Evolutionary conservation across 2,329 filamentous ascomycete species (phyloP), one percentile per base, ranked within the genome.

Genomic region (Hypoxylon sp.): DNA sequence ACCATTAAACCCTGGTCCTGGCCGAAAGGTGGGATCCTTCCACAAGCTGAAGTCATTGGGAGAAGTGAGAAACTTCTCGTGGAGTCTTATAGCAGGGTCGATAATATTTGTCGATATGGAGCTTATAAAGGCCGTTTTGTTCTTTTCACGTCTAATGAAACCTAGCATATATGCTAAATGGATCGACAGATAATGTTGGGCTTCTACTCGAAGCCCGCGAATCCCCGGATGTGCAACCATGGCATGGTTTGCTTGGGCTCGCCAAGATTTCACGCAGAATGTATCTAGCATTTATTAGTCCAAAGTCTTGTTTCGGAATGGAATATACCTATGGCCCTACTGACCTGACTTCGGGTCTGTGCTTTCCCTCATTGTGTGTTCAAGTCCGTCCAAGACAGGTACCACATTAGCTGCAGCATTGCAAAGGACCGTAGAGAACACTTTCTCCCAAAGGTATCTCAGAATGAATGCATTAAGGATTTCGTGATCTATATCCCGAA

Each of bases 11-110:
- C 15, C 78, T 76, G 63, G 31, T 3, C 70, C 70, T 68, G 75
- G 3, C 10, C 17, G 44, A 19, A 79, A 73, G 63, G 76, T 79
- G 0, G 75, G 68, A 61, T 80, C 76, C 44, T 79, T 74, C 50
- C 79, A 77, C 11, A 81, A 75, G 47, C 80, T 79, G 65, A 81
- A 82, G 46, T 80, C 75, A 55, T 80, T 75, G 0, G 79, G 80
- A 27, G 80, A 81, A 7, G 79, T 76, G 21, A 79, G 73, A 27
- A 82, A 70, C 69, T 81, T 81, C 68, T 83, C 80, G 32, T 82
- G 78, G 1, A 82, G 73, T 10, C 56, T 62, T 71, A 82, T 76
- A 1, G 81, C 80, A 1, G 80, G 80, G 35, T 61, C 68, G 55
- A 83, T 70, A 56, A 80, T 78, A 8, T 57, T 1, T 1, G 7